Evolutionary conservation across 2,329 filamentous ascomycete species (phyloP).

Genomic region (Xylariaceae sp.): DNA sequence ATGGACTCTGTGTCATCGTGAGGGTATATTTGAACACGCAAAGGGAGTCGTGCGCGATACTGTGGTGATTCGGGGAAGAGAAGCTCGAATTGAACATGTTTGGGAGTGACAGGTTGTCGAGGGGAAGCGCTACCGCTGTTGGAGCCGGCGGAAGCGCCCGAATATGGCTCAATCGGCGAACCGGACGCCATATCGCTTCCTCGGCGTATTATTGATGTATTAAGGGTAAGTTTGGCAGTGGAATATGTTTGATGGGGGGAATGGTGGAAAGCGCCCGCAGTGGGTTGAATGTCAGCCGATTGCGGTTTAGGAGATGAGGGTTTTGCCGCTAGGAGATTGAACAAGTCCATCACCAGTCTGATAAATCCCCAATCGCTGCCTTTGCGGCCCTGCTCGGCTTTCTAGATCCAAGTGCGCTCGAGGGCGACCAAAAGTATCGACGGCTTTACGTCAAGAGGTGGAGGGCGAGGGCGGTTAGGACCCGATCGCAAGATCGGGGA

Average conservation of each 20-base stretch:
- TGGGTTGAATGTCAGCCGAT: slow-evolving; percentile 29
- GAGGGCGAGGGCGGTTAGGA: slow-evolving; percentile 30
- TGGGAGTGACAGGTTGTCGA: slow-evolving; percentile 58
- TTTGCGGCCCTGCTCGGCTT: slow-evolving; percentile 22
- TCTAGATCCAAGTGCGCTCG: slow-evolving; percentile 10
- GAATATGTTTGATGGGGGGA: slow-evolving; percentile 27
- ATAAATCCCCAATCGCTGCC: slow-evolving; percentile 18
- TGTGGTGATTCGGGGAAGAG: slow-evolving; percentile 71
- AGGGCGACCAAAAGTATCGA: slow-evolving; percentile 15
- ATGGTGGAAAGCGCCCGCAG: slow-evolving; percentile 38
- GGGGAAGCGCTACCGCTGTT: slow-evolving; percentile 54
- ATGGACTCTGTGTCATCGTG: slow-evolving; percentile 98
- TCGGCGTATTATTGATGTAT: slow-evolving; percentile 35
- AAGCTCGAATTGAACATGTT: slow-evolving; percentile 81
- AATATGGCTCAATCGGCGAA: slow-evolving; percentile 49
- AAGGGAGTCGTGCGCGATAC: slow-evolving; percentile 76
- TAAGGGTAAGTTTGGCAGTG: slow-evolving; percentile 32
- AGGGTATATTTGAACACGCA: slow-evolving; percentile 88
- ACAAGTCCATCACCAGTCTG: slow-evolving; percentile 41
- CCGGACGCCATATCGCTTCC: slow-evolving; percentile 52
- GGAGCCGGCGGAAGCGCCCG: slow-evolving; percentile 45
- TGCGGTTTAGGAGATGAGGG: slow-evolving; percentile 30
- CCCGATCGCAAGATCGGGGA: slow-evolving; percentile 34
- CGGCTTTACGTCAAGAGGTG: slow-evolving; percentile 5
- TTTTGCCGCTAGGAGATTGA: slow-evolving; percentile 38